Conservation (phyloP, 2,329 filamentous ascomycete species). For the Apiospora saccharicola region DNA sequence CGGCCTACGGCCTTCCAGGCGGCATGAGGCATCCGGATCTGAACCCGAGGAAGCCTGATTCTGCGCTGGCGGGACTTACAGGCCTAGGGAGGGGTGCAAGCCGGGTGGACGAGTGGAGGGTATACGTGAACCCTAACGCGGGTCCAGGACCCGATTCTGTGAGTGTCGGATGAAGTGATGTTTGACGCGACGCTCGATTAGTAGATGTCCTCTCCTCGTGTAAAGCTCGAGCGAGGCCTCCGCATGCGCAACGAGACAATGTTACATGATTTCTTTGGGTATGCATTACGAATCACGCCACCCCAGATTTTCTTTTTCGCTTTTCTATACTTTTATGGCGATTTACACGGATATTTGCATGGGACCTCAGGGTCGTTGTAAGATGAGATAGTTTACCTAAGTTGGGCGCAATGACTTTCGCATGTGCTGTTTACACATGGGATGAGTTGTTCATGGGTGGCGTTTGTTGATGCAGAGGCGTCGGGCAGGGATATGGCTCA, state of each 20-base stretch:
- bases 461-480: neutral
- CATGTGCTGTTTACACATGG: neutral
- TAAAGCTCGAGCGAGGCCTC: neutral
- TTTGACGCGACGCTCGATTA: neutral
- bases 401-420: neutral
- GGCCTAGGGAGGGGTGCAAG: constrained; percentile 43
- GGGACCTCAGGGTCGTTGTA: constrained; percentile 25
- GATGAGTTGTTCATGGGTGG: neutral
- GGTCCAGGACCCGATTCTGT: neutral
- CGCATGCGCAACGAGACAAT: neutral
- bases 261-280: neutral
- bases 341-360: constrained; percentile 15
- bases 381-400: neutral
- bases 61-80: constrained; percentile 41
- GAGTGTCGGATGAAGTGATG: neutral
- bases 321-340: neutral
- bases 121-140: constrained; percentile 35
- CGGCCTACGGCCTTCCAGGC: constrained; percentile 28
- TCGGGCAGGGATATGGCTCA: neutral
- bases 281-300: neutral
- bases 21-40: constrained; percentile 33
- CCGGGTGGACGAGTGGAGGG: constrained; percentile 42
- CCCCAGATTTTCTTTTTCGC: neutral
- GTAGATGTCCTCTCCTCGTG: neutral
- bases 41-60: constrained; percentile 31